Conservation (phyloP, 257 asterid species). For the Paulownia fortunei region DNA sequence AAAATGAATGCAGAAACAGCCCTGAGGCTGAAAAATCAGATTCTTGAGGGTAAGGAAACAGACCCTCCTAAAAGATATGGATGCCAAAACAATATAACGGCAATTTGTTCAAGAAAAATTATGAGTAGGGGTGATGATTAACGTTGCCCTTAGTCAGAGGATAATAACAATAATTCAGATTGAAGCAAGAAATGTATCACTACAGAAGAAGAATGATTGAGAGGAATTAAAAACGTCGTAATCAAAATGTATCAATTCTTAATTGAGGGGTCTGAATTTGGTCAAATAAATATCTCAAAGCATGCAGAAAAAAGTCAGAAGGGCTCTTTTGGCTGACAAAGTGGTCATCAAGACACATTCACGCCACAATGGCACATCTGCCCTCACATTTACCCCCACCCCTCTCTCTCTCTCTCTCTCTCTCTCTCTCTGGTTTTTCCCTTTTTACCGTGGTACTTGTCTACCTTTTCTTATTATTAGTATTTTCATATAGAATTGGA, state of each 20-base stretch:
- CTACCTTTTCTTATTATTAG: not conserved
- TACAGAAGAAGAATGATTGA: conserved; percentile 8
- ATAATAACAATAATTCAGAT: conserved; percentile 21
- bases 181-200: conserved; percentile 1
- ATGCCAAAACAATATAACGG: not conserved
- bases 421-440: not conserved
- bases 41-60: conserved; percentile 3
- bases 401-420: conserved; percentile 1
- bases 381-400: conserved; percentile 2
- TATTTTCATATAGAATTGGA: too few relatives aligned
- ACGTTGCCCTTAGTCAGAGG: conserved; percentile 18
- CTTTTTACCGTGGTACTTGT: not conserved
- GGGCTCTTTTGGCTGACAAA: conserved; percentile 30
- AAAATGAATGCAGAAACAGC: conserved; percentile 34
- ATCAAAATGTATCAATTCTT: conserved; percentile 19
- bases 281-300: conserved; percentile 13
- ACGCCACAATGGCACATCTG: conserved; percentile 17
- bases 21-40: not conserved
- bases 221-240: conserved; percentile 17
- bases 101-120: not conserved
- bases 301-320: not conserved
- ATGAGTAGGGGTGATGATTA: not conserved
- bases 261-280: conserved; percentile 20
- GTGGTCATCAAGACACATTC: conserved; percentile 30
- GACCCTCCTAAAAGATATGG: not conserved